These are phyloP conservation scores for Neurospora terricola DNA, from an alignment of 495 filamentous ascomycete species.

Conservation along the genomic window DNA sequence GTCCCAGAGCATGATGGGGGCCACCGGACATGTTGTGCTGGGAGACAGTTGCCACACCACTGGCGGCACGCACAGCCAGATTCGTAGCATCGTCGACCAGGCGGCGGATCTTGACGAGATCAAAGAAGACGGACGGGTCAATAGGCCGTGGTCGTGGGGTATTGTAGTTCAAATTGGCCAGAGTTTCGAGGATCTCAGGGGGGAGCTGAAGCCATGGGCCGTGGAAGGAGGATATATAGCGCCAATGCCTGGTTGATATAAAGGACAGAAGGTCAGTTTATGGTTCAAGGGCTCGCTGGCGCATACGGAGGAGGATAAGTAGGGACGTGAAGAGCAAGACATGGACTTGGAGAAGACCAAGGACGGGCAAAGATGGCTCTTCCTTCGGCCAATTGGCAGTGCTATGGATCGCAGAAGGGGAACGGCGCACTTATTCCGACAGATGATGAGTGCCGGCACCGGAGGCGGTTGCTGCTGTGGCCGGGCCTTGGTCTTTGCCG, in stretches of 20 bases:
- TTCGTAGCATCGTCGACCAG: conserved; percentile 69
- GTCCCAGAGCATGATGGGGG: conserved; percentile 46
- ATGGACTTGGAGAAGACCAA: background rate
- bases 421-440: conserved; percentile 10
- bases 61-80: conserved; percentile 65
- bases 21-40: conserved; percentile 46
- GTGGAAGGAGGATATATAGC: conserved; percentile 75
- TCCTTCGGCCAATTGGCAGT: background rate
- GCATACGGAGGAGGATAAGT: background rate
- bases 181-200: conserved; percentile 66
- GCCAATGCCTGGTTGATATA: conserved; percentile 53
- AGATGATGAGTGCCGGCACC: conserved; percentile 10
- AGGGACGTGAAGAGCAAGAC: background rate
- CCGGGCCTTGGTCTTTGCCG: conserved; percentile 5
- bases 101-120: conserved; percentile 67
- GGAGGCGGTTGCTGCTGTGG: background rate
- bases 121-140: conserved; percentile 73
- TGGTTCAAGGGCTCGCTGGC: background rate
- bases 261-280: background rate
- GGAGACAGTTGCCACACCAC: conserved; percentile 53
- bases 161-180: conserved; percentile 69
- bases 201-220: conserved; percentile 80
- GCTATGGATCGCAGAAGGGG: background rate
- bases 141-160: conserved; percentile 64
- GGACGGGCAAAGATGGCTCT: background rate